Evolutionary conservation across 1,284 basidiomycete genomes (phyloP).

Genomic region (Neonothopanus nambi): DNA sequence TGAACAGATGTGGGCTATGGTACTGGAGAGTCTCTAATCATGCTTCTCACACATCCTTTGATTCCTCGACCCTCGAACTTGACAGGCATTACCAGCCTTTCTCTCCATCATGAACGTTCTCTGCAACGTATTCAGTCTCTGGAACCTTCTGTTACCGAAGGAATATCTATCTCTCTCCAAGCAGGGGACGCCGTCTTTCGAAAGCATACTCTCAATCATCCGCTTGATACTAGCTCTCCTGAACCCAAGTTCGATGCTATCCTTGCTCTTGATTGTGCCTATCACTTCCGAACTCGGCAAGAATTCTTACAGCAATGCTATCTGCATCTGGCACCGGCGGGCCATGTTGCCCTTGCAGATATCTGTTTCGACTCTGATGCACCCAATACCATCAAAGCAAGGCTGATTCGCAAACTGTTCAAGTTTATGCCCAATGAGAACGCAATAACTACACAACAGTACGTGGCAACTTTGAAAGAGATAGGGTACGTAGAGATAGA

Average conservation of each 20-base stretch:
- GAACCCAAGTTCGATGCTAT: slow-evolving; percentile 41
- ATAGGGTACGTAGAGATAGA: slow-evolving; percentile 57
- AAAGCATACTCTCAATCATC: slow-evolving; percentile 33
- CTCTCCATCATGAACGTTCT: slow-evolving; percentile 49
- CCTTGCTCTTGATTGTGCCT: slow-evolving; percentile 69
- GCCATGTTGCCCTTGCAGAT: slow-evolving; percentile 65
- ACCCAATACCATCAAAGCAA: slow-evolving; percentile 24
- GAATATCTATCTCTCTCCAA: slow-evolving; percentile 29
- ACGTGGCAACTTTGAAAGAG: slow-evolving; percentile 43
- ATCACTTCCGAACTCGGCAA: slow-evolving; percentile 61
- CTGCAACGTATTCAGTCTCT: slow-evolving; percentile 40
- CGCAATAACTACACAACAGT: slow-evolving; percentile 46
- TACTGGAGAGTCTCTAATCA: slow-evolving; percentile 66
- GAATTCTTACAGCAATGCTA: slow-evolving; percentile 51
- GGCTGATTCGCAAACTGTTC: slow-evolving; percentile 31
- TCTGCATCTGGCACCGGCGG: slow-evolving; percentile 46
- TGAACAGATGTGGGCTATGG: slow-evolving; percentile 68
- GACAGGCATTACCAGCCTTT: slow-evolving; percentile 62
- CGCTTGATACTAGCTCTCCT: slow-evolving; percentile 36
- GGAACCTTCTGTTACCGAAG: slow-evolving; percentile 14
- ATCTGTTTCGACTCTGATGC: slow-evolving; percentile 47
- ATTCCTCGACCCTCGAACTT: slow-evolving; percentile 51
- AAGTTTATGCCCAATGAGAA: slow-evolving; percentile 57
- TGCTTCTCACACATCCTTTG: slow-evolving; percentile 43
- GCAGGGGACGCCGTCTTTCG: slow-evolving; percentile 54